These are phyloP conservation scores for Fusarium brachygibbosum DNA, from an alignment of 2,329 filamentous ascomycete genomes.

Conservation along the genomic window DNA sequence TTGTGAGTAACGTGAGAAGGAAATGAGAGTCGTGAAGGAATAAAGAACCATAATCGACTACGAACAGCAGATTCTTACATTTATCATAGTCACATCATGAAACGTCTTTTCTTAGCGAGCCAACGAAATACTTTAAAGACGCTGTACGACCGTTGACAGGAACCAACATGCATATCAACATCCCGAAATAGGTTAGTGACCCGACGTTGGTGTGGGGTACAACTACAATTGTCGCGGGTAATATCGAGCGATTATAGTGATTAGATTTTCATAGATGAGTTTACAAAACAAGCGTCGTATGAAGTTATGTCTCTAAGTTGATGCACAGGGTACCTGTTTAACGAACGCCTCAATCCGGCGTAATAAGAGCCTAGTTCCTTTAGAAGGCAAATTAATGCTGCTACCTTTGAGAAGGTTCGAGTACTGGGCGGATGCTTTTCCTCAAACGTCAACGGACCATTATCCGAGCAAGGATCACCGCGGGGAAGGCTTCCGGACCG, in stretches of 20 bases:
- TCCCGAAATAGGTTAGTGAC: background rate
- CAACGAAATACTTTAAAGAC: background rate
- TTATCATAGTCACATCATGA: background rate
- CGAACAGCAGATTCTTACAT: background rate
- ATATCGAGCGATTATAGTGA: background rate
- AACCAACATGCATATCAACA: constrained; percentile 8
- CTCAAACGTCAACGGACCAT: background rate
- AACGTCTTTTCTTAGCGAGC: background rate
- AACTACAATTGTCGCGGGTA: background rate
- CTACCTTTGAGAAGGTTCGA: too few species aligned
- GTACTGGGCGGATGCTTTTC: too few species aligned
- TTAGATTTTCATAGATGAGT: background rate
- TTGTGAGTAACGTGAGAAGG: background rate
- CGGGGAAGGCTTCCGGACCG: background rate
- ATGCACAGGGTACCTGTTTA: too few species aligned
- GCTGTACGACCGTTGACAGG: background rate
- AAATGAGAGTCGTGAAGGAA: background rate
- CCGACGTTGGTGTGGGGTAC: background rate
- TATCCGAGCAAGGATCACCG: background rate
- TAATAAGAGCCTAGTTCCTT: too few species aligned
- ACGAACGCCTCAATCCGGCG: too few species aligned
- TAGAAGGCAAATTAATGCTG: too few species aligned
- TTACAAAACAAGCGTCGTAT: too few species aligned
- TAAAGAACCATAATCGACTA: too few species aligned
- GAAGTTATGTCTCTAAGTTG: too few species aligned